phyloP scores from a whole-genome alignment of 2,329 filamentous ascomycete genomes.

The Chaetomiaceae sp. region DNA sequence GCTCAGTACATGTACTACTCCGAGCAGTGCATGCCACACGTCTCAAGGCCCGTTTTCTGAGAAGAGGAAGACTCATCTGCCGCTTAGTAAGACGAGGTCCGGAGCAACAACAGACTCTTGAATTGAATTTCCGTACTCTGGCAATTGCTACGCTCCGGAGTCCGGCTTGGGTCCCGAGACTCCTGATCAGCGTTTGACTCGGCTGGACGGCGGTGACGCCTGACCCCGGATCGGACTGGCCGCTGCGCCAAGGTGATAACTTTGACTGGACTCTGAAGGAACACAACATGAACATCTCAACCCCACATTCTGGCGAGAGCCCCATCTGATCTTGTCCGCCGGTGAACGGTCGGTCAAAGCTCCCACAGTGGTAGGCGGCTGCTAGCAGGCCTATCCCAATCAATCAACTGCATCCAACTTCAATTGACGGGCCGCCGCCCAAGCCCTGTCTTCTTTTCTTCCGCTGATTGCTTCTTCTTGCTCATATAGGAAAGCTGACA shows the following conservation, averaged over 20 bases:
- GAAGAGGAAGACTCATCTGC: too few relatives aligned
- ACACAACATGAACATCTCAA: neutral
- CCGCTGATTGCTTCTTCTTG: too few relatives aligned
- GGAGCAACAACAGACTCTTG: too few relatives aligned
- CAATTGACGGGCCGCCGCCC: too few relatives aligned
- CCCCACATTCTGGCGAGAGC: neutral
- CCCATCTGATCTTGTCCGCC: neutral
- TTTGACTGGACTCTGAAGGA: neutral
- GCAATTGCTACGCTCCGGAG: slow-evolving; percentile 11
- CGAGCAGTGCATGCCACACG: too few relatives aligned
- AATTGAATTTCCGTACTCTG: neutral
- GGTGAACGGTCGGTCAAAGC: slow-evolving; percentile 14
- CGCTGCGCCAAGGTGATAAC: slow-evolving; percentile 17
- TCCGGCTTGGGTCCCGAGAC: slow-evolving; percentile 27
- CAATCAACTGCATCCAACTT: too few relatives aligned
- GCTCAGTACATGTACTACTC: too few relatives aligned
- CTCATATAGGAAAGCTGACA: too few relatives aligned
- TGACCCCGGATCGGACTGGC: slow-evolving; percentile 21
- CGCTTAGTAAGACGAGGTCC: too few relatives aligned
- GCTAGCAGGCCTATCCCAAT: too few relatives aligned
- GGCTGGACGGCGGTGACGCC: slow-evolving; percentile 10
- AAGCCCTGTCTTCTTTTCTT: too few relatives aligned
- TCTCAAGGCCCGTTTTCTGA: too few relatives aligned
- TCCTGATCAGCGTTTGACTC: slow-evolving; percentile 29
- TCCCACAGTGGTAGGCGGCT: neutral